These are phyloP conservation scores for Rhodotorula glutinis DNA, from an alignment of 1,284 basidiomycete species.

Conservation along the genomic window DNA sequence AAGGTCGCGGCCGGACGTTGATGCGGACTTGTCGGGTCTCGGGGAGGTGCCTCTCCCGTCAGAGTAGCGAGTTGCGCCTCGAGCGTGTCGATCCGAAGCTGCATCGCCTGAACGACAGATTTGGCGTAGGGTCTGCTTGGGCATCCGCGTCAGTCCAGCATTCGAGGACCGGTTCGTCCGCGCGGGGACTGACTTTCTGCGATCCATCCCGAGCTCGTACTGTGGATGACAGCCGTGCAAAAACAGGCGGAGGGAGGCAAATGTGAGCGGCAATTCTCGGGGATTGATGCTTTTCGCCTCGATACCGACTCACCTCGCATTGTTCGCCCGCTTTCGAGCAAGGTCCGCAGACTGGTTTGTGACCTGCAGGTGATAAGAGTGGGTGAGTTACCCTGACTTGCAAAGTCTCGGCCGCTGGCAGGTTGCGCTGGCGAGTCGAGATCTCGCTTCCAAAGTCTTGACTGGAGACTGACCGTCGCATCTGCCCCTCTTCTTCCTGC, in stretches of 20 bases:
- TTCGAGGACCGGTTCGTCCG: not conserved
- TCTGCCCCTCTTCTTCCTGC: constrained; percentile 20
- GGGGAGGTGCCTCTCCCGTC: not conserved
- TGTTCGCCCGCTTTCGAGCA: not conserved
- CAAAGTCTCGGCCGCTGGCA: no score
- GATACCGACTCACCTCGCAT: constrained; percentile 21
- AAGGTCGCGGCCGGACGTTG: no score
- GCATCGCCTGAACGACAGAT: constrained; percentile 34
- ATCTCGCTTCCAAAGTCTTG: no score
- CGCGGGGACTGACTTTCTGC: constrained; percentile 14
- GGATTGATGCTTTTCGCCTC: no score
- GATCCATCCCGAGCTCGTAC: constrained; percentile 26
- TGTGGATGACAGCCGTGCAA: not conserved
- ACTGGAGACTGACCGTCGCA: constrained; percentile 33
- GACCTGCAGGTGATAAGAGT: no score
- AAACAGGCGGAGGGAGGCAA: not conserved
- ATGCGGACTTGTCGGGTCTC: no score
- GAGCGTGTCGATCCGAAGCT: constrained; percentile 38
- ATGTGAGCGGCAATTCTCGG: no score
- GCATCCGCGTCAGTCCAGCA: not conserved
- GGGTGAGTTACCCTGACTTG: no score
- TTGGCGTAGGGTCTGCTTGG: constrained; percentile 32
- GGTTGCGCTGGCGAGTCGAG: no score
- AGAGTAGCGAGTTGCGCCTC: constrained; percentile 27
- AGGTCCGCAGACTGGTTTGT: constrained; percentile 21